These are phyloP conservation scores for Clonostachys byssicola DNA, from an alignment of 2,329 filamentous ascomycete species.

Conservation along the genomic window DNA sequence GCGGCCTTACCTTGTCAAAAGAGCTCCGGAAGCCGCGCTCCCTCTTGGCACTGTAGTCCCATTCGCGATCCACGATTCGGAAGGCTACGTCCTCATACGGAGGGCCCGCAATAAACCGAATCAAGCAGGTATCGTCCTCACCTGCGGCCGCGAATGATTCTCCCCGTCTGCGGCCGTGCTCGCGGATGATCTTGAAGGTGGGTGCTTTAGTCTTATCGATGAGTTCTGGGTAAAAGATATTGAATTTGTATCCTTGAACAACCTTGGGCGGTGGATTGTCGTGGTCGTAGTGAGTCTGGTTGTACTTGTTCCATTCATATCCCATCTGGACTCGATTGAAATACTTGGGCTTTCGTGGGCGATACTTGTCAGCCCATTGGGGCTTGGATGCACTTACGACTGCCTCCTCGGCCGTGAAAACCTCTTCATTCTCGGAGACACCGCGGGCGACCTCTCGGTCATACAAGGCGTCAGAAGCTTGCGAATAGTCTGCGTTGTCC, in stretches of 20 bases:
- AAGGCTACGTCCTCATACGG: conserved; percentile 98
- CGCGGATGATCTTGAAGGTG: conserved; percentile 92
- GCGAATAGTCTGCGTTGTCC: conserved; percentile 75
- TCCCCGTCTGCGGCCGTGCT: conserved; percentile 82
- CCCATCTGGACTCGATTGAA: conserved; percentile 99
- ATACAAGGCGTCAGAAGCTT: conserved; percentile 83
- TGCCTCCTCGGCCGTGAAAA: conserved; percentile 86
- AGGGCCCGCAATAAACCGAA: conserved; percentile 90
- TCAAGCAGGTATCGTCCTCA: conserved; percentile 94
- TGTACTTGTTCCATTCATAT: conserved; percentile 99
- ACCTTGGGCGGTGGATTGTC: conserved; percentile 97
- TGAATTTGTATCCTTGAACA: conserved; percentile 98
- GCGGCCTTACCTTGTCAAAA: conserved; percentile 81
- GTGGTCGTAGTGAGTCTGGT: conserved; percentile 98
- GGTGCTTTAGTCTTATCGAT: conserved; percentile 93
- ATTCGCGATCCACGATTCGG: conserved; percentile 95
- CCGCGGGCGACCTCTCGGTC: conserved; percentile 91
- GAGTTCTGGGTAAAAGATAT: conserved; percentile 97
- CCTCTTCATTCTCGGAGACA: conserved; percentile 89
- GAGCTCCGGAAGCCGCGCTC: conserved; percentile 94
- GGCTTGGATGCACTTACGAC: conserved; percentile 58
- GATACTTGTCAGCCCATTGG: conserved; percentile 79
- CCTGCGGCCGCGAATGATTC: conserved; percentile 92
- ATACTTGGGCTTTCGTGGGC: conserved; percentile 88
- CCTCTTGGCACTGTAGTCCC: conserved; percentile 95